phyloP scores from a whole-genome alignment of 352 stramenopile genomes.

The Phytophthora sp. region DNA sequence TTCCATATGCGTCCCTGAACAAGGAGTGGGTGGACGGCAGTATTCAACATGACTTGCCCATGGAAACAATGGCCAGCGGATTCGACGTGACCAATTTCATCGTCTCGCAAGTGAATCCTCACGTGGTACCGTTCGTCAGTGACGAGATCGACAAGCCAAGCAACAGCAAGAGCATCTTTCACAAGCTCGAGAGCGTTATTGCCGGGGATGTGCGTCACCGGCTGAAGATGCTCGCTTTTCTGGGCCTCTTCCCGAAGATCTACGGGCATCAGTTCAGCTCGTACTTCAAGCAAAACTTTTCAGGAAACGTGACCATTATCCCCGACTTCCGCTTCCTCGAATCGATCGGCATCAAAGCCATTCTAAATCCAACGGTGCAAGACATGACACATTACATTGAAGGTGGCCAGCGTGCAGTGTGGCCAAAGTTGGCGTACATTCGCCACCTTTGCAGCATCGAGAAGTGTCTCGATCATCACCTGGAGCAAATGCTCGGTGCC shows the following conservation, averaged over 20 bases:
- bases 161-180: constrained; percentile 69
- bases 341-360: constrained; percentile 81
- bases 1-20: constrained; percentile 91
- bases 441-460: constrained; percentile 94
- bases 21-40: constrained; percentile 94
- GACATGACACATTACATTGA: constrained; percentile 81
- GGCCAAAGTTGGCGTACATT: constrained; percentile 94
- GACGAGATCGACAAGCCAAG: constrained; percentile 84
- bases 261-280: constrained; percentile 82
- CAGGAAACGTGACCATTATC: constrained; percentile 96
- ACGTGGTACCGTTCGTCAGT: constrained; percentile 92
- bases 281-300: constrained; percentile 94
- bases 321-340: constrained; percentile 88
- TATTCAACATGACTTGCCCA: constrained; percentile 92
- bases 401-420: constrained; percentile 90
- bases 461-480: constrained; percentile 52
- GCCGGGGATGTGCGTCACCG: constrained; percentile 61
- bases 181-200: constrained; percentile 89
- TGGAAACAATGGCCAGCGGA: constrained; percentile 93
- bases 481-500: constrained; percentile 40
- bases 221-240: constrained; percentile 78
- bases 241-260: constrained; percentile 88
- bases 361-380: constrained; percentile 80
- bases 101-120: constrained; percentile 90
- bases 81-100: constrained; percentile 96